Conservation (phyloP, 352 stramenopile species). For the Pythium vanterpoolii region DNA sequence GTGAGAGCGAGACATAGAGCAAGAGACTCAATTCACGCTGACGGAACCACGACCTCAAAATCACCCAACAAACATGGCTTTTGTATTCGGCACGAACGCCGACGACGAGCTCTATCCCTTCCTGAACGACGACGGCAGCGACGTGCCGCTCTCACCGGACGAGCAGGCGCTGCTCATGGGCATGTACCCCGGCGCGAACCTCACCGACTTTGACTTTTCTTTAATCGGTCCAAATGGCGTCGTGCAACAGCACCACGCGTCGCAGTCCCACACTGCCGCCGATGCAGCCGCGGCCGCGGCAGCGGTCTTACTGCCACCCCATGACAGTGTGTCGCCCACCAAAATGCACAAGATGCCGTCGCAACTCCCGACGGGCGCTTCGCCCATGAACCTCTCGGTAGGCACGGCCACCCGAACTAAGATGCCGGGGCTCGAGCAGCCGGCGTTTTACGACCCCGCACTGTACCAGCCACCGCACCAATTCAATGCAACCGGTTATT, state of each 20-base stretch:
- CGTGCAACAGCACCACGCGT: conserved; percentile 35
- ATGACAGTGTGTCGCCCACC: conserved; percentile 1
- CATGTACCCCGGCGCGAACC: conserved; percentile 45
- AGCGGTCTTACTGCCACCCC: neutral
- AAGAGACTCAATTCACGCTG: no score
- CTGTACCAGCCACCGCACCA: conserved; percentile 20
- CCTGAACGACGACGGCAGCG: conserved; percentile 29
- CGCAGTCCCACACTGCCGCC: conserved; percentile 11
- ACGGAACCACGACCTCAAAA: conserved; percentile 8
- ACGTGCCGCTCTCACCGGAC: conserved; percentile 38
- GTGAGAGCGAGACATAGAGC: no score
- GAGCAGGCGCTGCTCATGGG: conserved; percentile 55
- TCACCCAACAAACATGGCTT: conserved; percentile 29
- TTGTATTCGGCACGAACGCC: conserved; percentile 43
- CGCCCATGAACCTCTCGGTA: conserved; percentile 14
- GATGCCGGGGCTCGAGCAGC: conserved; percentile 28
- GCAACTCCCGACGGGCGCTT: neutral
- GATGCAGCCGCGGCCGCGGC: conserved; percentile 1
- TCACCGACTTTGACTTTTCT: conserved; percentile 65
- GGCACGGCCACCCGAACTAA: conserved; percentile 20
- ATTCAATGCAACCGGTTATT: neutral
- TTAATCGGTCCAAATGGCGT: conserved; percentile 36
- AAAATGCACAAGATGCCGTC: neutral
- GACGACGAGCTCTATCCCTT: conserved; percentile 68
- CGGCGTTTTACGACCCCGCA: conserved; percentile 22